Evolutionary conservation across 2,329 filamentous ascomycete genomes (phyloP).

Genomic region (Trichophyton verrucosum): DNA sequence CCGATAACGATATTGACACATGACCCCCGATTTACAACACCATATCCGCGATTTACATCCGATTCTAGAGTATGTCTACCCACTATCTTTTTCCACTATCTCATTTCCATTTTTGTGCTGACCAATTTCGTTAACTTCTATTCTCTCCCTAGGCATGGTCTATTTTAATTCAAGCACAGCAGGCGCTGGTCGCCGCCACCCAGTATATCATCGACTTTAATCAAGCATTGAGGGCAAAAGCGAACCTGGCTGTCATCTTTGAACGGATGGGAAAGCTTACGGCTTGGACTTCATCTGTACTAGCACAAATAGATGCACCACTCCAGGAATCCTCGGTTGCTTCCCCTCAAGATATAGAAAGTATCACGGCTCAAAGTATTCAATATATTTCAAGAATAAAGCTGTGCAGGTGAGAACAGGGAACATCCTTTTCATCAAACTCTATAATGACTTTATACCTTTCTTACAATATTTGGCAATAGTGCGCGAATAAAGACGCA

Average conservation of each 20-base stretch:
- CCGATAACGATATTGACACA: conserved; percentile 32
- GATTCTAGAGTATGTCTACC: conserved; percentile 27
- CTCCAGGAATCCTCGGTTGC: conserved; percentile 17
- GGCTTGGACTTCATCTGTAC: conserved; percentile 26
- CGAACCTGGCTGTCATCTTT: conserved; percentile 27
- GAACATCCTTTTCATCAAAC: neutral
- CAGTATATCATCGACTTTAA: conserved; percentile 32
- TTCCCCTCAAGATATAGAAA: conserved; percentile 23
- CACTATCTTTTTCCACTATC: neutral
- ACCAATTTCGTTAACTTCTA: neutral
- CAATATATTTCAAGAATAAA: conserved; percentile 34
- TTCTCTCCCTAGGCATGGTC: conserved; percentile 29
- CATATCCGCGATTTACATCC: conserved; percentile 29
- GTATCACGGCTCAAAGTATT: conserved; percentile 28
- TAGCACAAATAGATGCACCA: conserved; percentile 23
- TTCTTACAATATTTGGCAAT: neutral
- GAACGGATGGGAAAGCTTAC: conserved; percentile 34
- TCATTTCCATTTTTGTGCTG: too few relatives aligned
- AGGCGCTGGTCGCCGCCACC: conserved; percentile 31
- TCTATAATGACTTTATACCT: neutral
- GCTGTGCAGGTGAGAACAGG: conserved; percentile 27
- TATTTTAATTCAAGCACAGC: conserved; percentile 32
- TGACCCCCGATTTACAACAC: conserved; percentile 33
- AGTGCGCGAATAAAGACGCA: conserved; percentile 37
- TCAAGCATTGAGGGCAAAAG: conserved; percentile 25